Percentiles rank a stretch among this genome's conserved stretches.
These are phyloP conservation scores for Torulaspora indica DNA, from an alignment of 805 yeast genomes.

Conservation along the genomic window DNA sequence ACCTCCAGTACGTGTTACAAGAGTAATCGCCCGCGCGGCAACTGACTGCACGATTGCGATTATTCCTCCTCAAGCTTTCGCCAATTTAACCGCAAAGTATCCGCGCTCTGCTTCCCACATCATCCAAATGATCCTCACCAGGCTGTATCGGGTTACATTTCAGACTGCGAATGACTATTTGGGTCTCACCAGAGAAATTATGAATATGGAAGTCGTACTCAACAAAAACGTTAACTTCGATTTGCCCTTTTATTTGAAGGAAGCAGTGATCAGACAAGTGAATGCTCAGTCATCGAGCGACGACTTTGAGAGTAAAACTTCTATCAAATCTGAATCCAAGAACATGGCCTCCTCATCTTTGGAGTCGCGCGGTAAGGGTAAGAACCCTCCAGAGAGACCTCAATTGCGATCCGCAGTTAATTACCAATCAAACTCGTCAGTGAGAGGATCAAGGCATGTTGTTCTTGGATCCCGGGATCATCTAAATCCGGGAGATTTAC, in stretches of 20 bases:
- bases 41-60: constrained; percentile 81
- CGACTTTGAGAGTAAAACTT: constrained; percentile 1
- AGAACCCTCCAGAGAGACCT: constrained; percentile 9
- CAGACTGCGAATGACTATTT: constrained; percentile 84
- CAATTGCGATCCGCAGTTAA: constrained; percentile 8
- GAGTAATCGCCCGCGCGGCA: constrained; percentile 69
- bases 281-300: constrained; percentile 16
- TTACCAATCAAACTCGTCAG: constrained; percentile 9
- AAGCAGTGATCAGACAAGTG: constrained; percentile 48
- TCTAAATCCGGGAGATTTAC: constrained; percentile 77
- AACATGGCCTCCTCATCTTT: constrained; percentile 9
- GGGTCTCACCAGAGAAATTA: constrained; percentile 76
- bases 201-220: constrained; percentile 65
- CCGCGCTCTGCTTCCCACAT: constrained; percentile 92
- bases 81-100: constrained; percentile 61
- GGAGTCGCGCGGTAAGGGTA: constrained; percentile 1
- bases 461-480: constrained; percentile 51
- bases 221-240: constrained; percentile 47
- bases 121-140: constrained; percentile 83
- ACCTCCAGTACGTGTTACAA: constrained; percentile 25
- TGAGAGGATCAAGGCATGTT: constrained; percentile 43
- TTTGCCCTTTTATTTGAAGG: constrained; percentile 61
- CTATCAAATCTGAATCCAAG: constrained; percentile 4
- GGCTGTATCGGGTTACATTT: constrained; percentile 85
- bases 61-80: constrained; percentile 81